Percentiles rank a stretch among this genome's conserved stretches.
Conservation (phyloP, 345 rosid species). For the Euclidium syriacum region DNA sequence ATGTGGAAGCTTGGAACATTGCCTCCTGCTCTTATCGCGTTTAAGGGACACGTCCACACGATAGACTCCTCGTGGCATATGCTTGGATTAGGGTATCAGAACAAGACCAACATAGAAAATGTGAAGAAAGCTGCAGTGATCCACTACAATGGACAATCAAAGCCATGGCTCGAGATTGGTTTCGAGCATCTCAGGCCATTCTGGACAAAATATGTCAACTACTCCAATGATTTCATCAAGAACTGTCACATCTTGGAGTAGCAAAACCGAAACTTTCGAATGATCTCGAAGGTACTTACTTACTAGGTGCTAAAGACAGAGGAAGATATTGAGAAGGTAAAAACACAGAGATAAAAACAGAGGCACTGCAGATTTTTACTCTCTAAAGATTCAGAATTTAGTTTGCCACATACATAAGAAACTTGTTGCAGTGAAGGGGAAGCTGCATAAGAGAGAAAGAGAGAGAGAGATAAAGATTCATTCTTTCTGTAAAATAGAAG, state of each 20-base stretch:
- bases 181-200: constrained; percentile 96
- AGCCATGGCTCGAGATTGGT: constrained; percentile 96
- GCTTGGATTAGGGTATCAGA: constrained; percentile 98
- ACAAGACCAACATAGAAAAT: constrained; percentile 53
- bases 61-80: constrained; percentile 93
- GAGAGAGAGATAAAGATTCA: constrained; percentile 12
- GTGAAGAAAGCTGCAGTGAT: constrained; percentile 84
- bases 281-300: constrained; percentile 21
- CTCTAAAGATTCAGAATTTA: constrained; percentile 10
- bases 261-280: constrained; percentile 32
- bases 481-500: constrained; percentile 35
- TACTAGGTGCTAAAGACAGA: constrained; percentile 35
- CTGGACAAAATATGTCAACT: constrained; percentile 90
- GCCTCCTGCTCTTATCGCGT: constrained; percentile 97
- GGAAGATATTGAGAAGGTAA: constrained; percentile 26
- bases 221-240: constrained; percentile 83
- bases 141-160: constrained; percentile 95
- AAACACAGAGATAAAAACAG: constrained; percentile 9
- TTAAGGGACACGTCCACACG: constrained; percentile 76
- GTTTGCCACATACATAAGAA: constrained; percentile 28
- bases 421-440: constrained; percentile 19
- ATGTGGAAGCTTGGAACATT: constrained; percentile 99
- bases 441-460: constrained; percentile 21
- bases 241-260: constrained; percentile 92
- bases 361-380: constrained; percentile 11